Conservation (phyloP, 306 rosid genomes). For the Medicago truncatula region DNA sequence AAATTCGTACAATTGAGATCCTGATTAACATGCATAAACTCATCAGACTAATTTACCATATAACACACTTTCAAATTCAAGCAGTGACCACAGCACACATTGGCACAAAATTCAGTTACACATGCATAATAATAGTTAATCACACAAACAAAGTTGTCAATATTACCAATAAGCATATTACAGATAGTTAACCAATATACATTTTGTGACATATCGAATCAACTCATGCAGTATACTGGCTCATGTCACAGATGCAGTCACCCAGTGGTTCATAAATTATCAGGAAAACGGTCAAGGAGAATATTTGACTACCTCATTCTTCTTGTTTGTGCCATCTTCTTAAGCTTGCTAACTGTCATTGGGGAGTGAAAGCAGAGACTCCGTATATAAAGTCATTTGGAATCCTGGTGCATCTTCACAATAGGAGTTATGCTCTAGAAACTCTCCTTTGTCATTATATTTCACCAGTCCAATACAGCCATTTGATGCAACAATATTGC, state of each 20-base stretch:
- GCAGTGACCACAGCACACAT: no score
- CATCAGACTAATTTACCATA: no score
- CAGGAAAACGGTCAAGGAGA: background rate
- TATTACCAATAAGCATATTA: background rate
- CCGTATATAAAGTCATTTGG: background rate
- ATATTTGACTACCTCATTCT: background rate
- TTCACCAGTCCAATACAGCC: background rate
- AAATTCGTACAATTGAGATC: no score
- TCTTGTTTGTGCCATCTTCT: background rate
- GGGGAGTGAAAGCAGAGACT: background rate
- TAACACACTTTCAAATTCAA: no score
- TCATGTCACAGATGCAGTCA: background rate
- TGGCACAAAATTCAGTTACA: no score
- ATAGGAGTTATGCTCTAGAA: background rate
- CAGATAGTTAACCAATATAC: background rate
- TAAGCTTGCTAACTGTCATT: background rate
- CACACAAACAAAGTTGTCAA: background rate
- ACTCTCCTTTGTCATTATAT: background rate
- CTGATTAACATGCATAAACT: no score
- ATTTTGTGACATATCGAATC: background rate
- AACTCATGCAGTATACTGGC: background rate
- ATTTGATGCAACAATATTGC: background rate
- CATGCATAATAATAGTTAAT: no score
- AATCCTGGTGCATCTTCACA: background rate
- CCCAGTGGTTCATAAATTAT: no score